Evolutionary conservation across 331 rosid species (phyloP).

Genomic region (Malus hybrid): DNA sequence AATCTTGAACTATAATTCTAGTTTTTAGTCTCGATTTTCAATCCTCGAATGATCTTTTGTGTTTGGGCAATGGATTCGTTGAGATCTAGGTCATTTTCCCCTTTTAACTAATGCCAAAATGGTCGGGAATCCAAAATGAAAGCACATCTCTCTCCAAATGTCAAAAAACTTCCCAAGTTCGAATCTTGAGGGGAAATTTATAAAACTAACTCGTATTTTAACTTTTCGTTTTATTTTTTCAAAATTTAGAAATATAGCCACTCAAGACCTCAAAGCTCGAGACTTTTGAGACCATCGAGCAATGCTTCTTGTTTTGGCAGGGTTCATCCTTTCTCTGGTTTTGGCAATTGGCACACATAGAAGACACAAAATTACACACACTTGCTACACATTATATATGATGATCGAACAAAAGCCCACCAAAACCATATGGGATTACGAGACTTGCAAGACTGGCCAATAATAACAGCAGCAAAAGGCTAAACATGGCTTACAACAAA

Average conservation of each 20-base stretch:
- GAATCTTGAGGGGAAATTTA: background rate
- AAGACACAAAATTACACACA: background rate
- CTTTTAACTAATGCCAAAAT: background rate
- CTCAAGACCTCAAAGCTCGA: background rate
- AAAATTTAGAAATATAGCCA: too few species aligned
- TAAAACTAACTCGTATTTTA: background rate
- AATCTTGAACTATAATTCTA: too few species aligned
- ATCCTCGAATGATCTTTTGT: background rate
- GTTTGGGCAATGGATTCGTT: background rate
- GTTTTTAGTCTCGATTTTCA: background rate
- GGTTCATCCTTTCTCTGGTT: background rate
- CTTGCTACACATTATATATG: background rate
- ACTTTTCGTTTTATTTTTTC: background rate
- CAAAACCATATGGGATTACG: conserved; percentile 23
- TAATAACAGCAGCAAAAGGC: background rate
- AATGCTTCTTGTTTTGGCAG: background rate
- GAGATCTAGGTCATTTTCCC: background rate
- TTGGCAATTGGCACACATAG: background rate
- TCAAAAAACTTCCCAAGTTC: background rate
- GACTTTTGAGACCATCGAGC: background rate
- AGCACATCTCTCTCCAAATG: background rate
- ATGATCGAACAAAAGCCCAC: conserved; percentile 14
- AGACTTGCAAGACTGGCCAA: background rate
- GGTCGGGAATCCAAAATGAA: background rate
- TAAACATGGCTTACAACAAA: conserved; percentile 27